These are phyloP conservation scores for Solanum hybrid DNA, from an alignment of 305 asterid species.

Conservation along the genomic window DNA sequence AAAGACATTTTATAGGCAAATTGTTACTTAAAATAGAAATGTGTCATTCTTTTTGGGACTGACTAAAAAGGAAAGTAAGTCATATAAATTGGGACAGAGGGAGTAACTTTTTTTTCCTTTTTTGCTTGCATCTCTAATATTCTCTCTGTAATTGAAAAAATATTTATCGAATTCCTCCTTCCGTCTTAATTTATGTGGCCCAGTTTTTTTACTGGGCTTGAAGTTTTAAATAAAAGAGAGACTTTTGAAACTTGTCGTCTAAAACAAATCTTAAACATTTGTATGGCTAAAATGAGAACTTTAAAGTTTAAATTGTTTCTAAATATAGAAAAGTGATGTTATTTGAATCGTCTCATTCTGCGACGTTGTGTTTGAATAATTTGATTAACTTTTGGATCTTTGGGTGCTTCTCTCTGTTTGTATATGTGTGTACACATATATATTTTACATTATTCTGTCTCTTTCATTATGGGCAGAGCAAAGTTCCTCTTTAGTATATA, in stretches of 20 bases:
- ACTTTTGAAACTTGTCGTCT: neutral
- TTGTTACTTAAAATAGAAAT: no score
- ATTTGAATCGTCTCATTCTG: neutral
- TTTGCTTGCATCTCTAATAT: neutral
- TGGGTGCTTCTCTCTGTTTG: neutral
- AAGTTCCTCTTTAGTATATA: neutral
- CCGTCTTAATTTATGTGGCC: neutral
- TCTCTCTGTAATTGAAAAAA: neutral
- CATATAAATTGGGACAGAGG: no score
- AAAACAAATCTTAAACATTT: neutral
- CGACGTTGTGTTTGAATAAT: neutral
- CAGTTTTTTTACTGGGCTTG: neutral
- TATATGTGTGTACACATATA: neutral
- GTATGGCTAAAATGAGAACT: neutral
- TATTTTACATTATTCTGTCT: neutral
- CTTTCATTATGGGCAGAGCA: neutral
- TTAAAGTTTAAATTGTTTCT: neutral
- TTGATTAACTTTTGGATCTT: neutral
- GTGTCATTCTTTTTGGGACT: no score
- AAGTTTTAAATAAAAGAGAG: neutral
- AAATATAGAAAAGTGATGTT: neutral
- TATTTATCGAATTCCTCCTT: neutral
- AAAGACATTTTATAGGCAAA: no score
- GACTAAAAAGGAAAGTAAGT: no score
- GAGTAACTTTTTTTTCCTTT: neutral